Base-by-base conservation (phyloP, 2,329 filamentous ascomycete species). In the Phyllosticta paracitricarpa region DNA sequence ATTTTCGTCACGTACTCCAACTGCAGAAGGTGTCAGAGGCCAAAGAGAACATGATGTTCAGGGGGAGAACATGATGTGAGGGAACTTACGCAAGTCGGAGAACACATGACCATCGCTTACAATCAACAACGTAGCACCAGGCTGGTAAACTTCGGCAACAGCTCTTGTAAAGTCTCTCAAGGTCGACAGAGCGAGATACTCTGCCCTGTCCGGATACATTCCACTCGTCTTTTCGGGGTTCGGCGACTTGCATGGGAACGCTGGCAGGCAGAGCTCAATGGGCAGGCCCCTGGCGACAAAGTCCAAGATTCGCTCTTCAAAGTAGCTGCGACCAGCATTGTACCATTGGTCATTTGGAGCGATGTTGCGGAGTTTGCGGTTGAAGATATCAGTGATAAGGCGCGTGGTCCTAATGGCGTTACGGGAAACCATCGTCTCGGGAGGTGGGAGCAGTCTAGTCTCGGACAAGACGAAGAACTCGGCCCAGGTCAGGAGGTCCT, bases 171-270 rank as follows among this genome's bases (percentile, higher is more conserved):
- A 65, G 0, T 69, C 69, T 53, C 78, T 74, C 58, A 79, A 64
- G 55, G 74, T 73, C 4, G 67, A 65, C 9, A 79, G 66, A 2
- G 76, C 75, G 28, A 79, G 59, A 51, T 77, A 73, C 61, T 78
- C 77, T 3, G 71, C 77, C n/a, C 75, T 68, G 55, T 79, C 77
- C 0, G 77, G 77, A 2, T 77, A 64, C 0, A 61, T 63, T 2
- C 76, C 82, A n/a, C 85, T 69, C 0, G 83, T 81, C 60, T 87
- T 86, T 51, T 77, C 72, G 0, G 67, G 66, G 64, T 85, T 85
- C n/a, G 83, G 79, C 0, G 81, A 84, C 65, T 86, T 86, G 75
- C 84, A 85, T 0, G 84, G 83, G 54, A 85, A 86, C 0, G 82
- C 82, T 0, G 83, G 83, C 0, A 85, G 75, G 14, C 71, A 64